Conservation (phyloP, 208 protist genomes). For the Balamuthia mandrillaris region DNA sequence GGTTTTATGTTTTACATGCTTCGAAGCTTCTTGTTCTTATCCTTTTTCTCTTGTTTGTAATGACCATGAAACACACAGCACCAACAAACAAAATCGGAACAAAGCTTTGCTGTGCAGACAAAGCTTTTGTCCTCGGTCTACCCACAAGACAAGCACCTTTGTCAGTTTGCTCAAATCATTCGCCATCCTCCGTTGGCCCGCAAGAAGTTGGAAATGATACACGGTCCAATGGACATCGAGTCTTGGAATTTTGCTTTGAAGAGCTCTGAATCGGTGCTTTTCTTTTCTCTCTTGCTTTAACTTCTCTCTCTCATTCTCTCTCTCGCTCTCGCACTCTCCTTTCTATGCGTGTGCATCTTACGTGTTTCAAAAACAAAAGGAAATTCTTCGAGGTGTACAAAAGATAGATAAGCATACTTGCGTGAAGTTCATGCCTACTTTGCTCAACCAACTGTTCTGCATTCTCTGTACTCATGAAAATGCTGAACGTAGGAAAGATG, state of each 20-base stretch:
- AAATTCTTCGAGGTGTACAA: not conserved
- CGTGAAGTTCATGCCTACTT: not conserved
- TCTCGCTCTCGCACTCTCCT: not conserved
- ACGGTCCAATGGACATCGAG: too few species aligned
- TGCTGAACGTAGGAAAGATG: not conserved
- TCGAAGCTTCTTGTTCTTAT: too few species aligned
- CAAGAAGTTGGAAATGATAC: too few species aligned
- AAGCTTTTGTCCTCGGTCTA: not conserved
- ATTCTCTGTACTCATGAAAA: not conserved
- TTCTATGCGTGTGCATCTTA: not conserved
- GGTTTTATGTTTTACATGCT: too few species aligned
- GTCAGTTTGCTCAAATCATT: not conserved
- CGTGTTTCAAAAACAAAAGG: not conserved
- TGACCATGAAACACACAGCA: not conserved
- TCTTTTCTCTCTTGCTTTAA: not conserved
- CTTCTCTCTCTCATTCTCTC: not conserved
- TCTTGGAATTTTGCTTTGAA: too few species aligned
- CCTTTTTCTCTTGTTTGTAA: too few species aligned
- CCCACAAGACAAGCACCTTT: not conserved
- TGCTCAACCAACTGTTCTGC: conserved; percentile 9
- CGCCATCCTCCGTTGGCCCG: not conserved
- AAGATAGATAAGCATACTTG: not conserved
- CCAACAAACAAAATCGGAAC: not conserved
- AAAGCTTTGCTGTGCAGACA: not conserved
- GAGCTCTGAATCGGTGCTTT: too few species aligned